These are phyloP conservation scores for Colletotrichum magnum DNA, from an alignment of 2,329 filamentous ascomycete species.

Conservation along the genomic window DNA sequence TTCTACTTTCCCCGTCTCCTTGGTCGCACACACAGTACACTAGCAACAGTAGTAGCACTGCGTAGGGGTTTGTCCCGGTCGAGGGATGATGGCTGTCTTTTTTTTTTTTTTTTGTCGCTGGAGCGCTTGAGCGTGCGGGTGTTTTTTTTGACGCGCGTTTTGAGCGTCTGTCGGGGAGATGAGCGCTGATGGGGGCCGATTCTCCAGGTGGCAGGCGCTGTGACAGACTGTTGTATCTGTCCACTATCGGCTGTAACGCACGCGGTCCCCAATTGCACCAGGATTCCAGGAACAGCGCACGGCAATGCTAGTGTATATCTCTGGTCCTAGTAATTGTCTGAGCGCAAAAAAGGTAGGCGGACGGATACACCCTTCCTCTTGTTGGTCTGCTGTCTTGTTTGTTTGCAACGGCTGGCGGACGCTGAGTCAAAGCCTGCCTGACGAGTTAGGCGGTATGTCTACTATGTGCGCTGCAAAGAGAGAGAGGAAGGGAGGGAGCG, in stretches of 20 bases:
- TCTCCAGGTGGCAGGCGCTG: slow-evolving; percentile 14
- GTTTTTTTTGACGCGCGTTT: slow-evolving; percentile 60
- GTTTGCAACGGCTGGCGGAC: background rate
- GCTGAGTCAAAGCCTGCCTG: slow-evolving; percentile 22
- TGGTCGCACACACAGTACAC: too few species aligned
- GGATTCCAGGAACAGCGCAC: too few species aligned
- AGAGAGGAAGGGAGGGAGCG: slow-evolving; percentile 12
- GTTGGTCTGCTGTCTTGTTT: too few species aligned
- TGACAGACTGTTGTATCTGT: background rate
- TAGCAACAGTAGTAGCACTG: too few species aligned
- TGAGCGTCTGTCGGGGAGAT: slow-evolving; percentile 55
- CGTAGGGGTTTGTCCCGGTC: slow-evolving; percentile 33
- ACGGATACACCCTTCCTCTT: too few species aligned
- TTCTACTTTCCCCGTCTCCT: slow-evolving; percentile 5
- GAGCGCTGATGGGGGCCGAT: slow-evolving; percentile 37
- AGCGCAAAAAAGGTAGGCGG: too few species aligned
- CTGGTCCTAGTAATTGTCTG: too few species aligned
- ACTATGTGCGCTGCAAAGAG: background rate
- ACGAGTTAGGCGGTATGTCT: slow-evolving; percentile 26
- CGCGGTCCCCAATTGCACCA: slow-evolving; percentile 17
- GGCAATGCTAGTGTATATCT: too few species aligned
- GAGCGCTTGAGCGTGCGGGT: slow-evolving; percentile 53
- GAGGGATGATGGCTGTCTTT: slow-evolving; percentile 39
- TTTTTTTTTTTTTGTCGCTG: slow-evolving; percentile 10
- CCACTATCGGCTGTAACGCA: slow-evolving; percentile 17